These are phyloP conservation scores for Poa annua DNA, from an alignment of 176 grass and related monocot genomes.

Conservation along the genomic window DNA sequence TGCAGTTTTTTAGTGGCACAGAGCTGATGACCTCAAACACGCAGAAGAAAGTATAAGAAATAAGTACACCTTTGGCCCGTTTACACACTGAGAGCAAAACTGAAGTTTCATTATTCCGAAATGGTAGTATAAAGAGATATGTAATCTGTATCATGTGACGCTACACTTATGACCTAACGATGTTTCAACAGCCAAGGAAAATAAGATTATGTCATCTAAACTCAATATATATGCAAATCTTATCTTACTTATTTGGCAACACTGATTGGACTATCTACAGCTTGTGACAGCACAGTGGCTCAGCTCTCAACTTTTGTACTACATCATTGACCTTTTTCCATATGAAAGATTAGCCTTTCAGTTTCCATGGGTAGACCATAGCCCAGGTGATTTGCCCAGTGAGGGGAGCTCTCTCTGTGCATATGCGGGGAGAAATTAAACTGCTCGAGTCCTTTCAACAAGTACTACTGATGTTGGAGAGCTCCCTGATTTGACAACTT, in stretches of 20 bases:
- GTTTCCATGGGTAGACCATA: not conserved
- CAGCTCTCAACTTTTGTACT: not conserved
- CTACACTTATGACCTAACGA: too few relatives aligned
- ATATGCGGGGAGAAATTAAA: not conserved
- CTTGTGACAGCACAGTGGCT: not conserved
- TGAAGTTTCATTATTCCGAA: too few relatives aligned
- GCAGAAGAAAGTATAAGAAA: too few relatives aligned
- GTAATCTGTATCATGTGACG: too few relatives aligned
- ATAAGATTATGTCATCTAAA: not conserved
- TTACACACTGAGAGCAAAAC: too few relatives aligned
- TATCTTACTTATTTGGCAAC: not conserved
- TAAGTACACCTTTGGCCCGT: too few relatives aligned
- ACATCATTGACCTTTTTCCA: not conserved
- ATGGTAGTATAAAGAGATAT: too few relatives aligned
- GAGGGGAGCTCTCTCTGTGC: not conserved
- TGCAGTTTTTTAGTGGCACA: not conserved
- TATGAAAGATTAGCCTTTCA: not conserved
- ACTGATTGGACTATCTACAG: slow-evolving; percentile 2
- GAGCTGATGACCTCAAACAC: not conserved
- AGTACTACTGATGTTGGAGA: not conserved
- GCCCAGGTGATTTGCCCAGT: not conserved
- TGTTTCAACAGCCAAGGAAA: not conserved
- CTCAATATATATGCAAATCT: not conserved
- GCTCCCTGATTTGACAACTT: not conserved
- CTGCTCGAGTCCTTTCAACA: not conserved